Percentiles rank a stretch among this genome's conserved stretches.
Evolutionary conservation across 768 basidiomycete genomes (phyloP).

Genomic region (Mycena filopes): DNA sequence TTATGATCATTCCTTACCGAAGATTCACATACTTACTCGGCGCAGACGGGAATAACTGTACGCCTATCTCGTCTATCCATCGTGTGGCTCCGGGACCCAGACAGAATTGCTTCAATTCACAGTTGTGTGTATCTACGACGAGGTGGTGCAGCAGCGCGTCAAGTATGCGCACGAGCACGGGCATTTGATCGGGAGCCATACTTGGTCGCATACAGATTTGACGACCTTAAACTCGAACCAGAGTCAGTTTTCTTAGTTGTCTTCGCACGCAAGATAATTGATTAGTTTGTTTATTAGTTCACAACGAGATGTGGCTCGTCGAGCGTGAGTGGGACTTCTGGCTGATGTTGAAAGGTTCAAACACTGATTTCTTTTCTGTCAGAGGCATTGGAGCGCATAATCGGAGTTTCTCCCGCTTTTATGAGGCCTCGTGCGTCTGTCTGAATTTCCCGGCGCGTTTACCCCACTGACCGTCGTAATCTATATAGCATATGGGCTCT

Average conservation of each 20-base stretch:
- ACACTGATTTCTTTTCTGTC: no score
- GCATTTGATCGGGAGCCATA: conserved; percentile 58
- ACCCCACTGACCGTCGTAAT: background rate
- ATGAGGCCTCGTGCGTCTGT: conserved; percentile 55
- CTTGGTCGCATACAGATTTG: conserved; percentile 55
- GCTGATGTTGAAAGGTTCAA: no score
- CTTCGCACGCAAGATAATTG: no score
- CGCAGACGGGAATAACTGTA: conserved; percentile 19
- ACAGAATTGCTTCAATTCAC: background rate
- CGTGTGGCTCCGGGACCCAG: background rate
- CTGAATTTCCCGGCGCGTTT: background rate
- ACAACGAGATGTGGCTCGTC: conserved; percentile 57
- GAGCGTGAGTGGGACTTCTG: no score
- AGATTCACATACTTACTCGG: background rate
- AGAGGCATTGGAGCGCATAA: conserved; percentile 55
- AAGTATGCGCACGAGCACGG: conserved; percentile 51
- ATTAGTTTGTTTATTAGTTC: conserved; percentile 17
- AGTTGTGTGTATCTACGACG: conserved; percentile 55
- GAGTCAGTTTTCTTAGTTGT: conserved; percentile 43
- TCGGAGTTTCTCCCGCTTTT: conserved; percentile 56
- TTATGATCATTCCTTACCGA: background rate
- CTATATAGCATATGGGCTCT: conserved; percentile 53
- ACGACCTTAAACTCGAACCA: conserved; percentile 51
- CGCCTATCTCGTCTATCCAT: background rate
- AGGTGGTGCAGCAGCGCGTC: conserved; percentile 44